A percentile compares a stretch with the other conserved stretches of the same genome.
Evolutionary conservation across 345 rosid genomes (phyloP).

Genomic region (Hirschfeldia incana): DNA sequence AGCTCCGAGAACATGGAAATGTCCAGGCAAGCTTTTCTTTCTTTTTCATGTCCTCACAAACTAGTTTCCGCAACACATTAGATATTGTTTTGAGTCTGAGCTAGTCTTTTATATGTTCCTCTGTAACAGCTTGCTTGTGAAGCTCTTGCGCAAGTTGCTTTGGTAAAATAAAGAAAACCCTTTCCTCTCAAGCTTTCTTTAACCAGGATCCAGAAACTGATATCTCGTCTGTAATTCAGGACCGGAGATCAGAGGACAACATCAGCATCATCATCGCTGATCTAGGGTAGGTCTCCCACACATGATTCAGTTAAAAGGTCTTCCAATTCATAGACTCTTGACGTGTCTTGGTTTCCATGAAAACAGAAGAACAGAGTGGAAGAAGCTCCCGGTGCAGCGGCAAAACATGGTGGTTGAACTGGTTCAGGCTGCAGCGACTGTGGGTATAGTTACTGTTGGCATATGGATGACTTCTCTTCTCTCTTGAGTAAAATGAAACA

Average conservation of each 20-base stretch:
- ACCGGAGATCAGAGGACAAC: conserved; percentile 34
- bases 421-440: conserved; percentile 74
- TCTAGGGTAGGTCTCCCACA: conserved; percentile 59
- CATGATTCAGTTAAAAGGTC: not conserved
- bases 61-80: not conserved
- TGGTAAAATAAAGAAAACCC: conserved; percentile 49
- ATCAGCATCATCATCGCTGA: conserved; percentile 23
- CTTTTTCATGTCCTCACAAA: not conserved
- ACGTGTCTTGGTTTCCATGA: not conserved
- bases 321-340: not conserved
- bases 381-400: conserved; percentile 56
- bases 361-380: conserved; percentile 72
- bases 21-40: conserved; percentile 62
- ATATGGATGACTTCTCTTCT: conserved; percentile 78
- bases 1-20: conserved; percentile 83
- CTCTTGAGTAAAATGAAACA: conserved; percentile 29
- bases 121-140: conserved; percentile 78
- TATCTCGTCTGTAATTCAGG: conserved; percentile 44
- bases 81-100: not conserved
- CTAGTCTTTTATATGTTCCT: conserved; percentile 10
- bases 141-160: conserved; percentile 72
- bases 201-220: conserved; percentile 10
- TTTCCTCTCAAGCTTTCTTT: not conserved
- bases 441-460: conserved; percentile 71
- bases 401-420: conserved; percentile 57